Evolutionary conservation across 202 grass and related monocot species (phyloP).

Genomic region (Eragrostis tef): DNA sequence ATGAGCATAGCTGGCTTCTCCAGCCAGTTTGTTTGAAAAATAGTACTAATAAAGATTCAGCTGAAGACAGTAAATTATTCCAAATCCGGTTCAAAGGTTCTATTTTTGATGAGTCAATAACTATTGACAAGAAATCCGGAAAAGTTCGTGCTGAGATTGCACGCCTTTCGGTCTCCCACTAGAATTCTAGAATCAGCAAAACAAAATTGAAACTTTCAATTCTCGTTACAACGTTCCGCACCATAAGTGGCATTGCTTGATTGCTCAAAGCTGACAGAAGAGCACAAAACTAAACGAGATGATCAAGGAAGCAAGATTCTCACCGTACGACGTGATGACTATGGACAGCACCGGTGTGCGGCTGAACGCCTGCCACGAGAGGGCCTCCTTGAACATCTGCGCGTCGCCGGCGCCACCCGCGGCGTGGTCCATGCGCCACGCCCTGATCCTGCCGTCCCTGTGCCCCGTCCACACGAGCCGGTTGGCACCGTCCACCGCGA

Average conservation of each 20-base stretch:
- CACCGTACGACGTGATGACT: constrained; percentile 74
- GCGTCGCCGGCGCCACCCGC: constrained; percentile 6
- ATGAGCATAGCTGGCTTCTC: neutral
- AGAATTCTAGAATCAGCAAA: neutral
- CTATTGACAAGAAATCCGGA: neutral
- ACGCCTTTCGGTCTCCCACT: neutral
- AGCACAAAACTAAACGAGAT: neutral
- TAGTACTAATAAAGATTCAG: neutral
- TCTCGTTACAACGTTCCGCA: neutral
- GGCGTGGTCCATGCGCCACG: constrained; percentile 68
- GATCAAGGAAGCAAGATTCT: constrained; percentile 39
- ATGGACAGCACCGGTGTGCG: constrained; percentile 80
- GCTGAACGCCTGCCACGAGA: constrained; percentile 72
- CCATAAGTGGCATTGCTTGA: constrained; percentile 9
- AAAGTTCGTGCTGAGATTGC: neutral
- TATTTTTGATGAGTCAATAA: neutral
- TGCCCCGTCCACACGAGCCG: constrained; percentile 82
- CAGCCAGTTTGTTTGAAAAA: neutral
- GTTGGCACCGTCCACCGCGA: constrained; percentile 61
- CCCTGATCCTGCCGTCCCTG: constrained; percentile 77
- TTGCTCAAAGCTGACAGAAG: constrained; percentile 35
- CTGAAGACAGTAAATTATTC: neutral
- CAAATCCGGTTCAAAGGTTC: constrained; percentile 1
- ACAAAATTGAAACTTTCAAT: neutral
- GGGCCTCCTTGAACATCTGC: constrained; percentile 60